Conservation (phyloP, 129 eudicot genomes). For the carrot (Daucus carota) region DH1_v3.0 NC_030389.2:5840501-5841000, state of each 20-base stretch:
- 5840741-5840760: constrained; percentile 38
- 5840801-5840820: constrained; percentile 61
- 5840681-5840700: constrained; percentile 43
- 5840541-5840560: background rate
- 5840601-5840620: constrained; percentile 39
- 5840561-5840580: background rate
- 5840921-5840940: constrained; percentile 20
- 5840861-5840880: constrained; percentile 42
- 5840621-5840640: constrained; percentile 31
- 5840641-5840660: constrained; percentile 43
- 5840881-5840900: constrained; percentile 60
- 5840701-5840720: constrained; percentile 40
- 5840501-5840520: too few relatives aligned
- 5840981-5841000: constrained; percentile 41
- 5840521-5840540: too few relatives aligned
- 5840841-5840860: constrained; percentile 50
- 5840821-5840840: constrained; percentile 65
- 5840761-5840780: constrained; percentile 69
- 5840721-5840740: constrained; percentile 39
- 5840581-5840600: too few relatives aligned
- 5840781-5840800: constrained; percentile 77
- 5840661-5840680: constrained; percentile 50
- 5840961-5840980: constrained; percentile 47
- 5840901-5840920: constrained; percentile 27
- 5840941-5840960: constrained; percentile 26